Conservation (phyloP, 129 eudicot species). For the Saposhnikovia divaricata region DNA sequence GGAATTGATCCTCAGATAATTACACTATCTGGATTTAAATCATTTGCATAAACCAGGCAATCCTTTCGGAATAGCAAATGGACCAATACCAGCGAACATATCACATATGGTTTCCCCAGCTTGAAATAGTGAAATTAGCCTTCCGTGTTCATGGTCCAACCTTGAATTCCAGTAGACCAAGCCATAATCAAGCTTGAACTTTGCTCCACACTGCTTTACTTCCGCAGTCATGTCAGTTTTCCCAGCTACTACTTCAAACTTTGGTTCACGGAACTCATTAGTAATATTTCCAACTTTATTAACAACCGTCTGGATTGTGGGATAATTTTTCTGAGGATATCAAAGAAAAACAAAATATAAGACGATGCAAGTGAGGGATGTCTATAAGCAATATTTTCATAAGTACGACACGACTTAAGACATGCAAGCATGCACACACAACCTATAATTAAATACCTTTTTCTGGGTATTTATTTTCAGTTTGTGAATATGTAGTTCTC, state of each 20-base stretch:
- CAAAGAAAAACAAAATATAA: not conserved
- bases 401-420: not conserved
- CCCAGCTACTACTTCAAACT: constrained; percentile 82
- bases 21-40: constrained; percentile 89
- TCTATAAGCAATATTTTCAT: not conserved
- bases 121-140: constrained; percentile 61
- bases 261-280: constrained; percentile 94
- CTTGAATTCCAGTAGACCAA: constrained; percentile 99
- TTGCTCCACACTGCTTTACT: constrained; percentile 92
- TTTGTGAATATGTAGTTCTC: no score
- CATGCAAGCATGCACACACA: not conserved
- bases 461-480: not conserved
- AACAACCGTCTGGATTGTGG: constrained; percentile 79
- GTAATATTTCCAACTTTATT: constrained; percentile 83
- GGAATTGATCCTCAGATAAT: constrained; percentile 69
- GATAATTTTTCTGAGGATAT: constrained; percentile 71
- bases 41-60: constrained; percentile 90
- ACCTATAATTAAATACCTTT: no score
- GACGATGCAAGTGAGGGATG: not conserved
- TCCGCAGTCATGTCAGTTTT: constrained; percentile 79
- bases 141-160: constrained; percentile 85
- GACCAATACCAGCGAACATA: constrained; percentile 99
- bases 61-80: constrained; percentile 97
- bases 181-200: constrained; percentile 84
- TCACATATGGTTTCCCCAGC: constrained; percentile 78